Base-by-base conservation (phyloP, 345 rosid species). In the Euphorbia pulcherrima region DNA sequence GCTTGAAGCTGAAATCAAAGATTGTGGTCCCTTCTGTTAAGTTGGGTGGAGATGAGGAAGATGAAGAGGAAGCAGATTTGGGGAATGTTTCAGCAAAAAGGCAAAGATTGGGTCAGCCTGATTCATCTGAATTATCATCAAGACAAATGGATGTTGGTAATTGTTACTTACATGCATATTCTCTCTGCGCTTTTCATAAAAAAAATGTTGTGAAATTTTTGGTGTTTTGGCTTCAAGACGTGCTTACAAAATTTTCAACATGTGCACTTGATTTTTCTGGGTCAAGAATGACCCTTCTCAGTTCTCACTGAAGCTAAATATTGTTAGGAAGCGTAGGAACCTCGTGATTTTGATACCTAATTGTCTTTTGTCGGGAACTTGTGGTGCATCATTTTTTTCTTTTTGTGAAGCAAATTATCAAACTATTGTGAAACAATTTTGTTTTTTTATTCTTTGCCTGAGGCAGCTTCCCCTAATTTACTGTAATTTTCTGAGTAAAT, bases 1-100 rank as follows among this genome's bases (percentile, higher is more conserved):
- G 97, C 83, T 85, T 94, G 89, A 94, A 91, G 73, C 97, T 81
- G 79, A 94, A 92, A 83, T 87, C 99, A 28, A 94, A 92, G 86
- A 79, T 91, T 75, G 86, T 88, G 44, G 84, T 88, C 27, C 96
- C 97, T 80, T 83, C 87, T 59, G 88, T 91, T 68, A 88, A 80
- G 83, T 83, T 94, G 80, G 90, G 84, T 58, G 86, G 76, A 44
- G 96, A 94, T 48, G 99, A 94, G 23, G 79, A 76, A 33, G 97
- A 89, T 68, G 96, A 90, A 77, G 93, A 83, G 64, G 96, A 85
- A 65, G 82, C 44, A 35, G 88, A 84, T 79, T 73, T 44, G 3
- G 83, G 72, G 56, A 80, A 62, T 81, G 79, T 67, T 61, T 77
- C 73, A 11, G 71, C 69, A 14, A 92, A 94, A 83, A 86, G 92